Base-by-base conservation (phyloP, 768 basidiomycete genomes). In the Tylopilus cervinicoccineus region DNA sequence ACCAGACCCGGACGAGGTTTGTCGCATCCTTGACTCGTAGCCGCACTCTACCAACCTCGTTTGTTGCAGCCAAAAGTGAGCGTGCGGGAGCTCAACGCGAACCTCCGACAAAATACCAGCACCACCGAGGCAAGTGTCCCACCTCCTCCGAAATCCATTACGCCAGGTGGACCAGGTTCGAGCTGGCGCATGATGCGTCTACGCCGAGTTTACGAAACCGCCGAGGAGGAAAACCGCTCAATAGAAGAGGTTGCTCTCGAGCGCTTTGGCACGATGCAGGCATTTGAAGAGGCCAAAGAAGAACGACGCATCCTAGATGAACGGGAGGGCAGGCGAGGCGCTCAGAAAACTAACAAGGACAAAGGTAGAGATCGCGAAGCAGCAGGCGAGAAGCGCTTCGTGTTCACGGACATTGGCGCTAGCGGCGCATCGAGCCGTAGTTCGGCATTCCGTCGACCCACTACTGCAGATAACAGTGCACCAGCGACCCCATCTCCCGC, bases 141-240 rank as follows among this genome's bases (percentile, higher is more conserved):
- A 2, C 65, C 69, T 31, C 70, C 73, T 41, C 67, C 76, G 6
- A 80, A 77, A 63, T 61, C 78, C 19, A 64, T 72, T 46, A 80
- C 78, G 0, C 91, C 93, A 0, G 95, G 95, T 3, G 93, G 92
- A 2, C 88, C 93, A 5, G 95, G 95, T 11, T 92, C 91, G 3
- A 84, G 83, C 62, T 99, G 96, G 95, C 84, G 96, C 14, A 98
- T 98, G 96, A 93, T 90, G 84, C 92, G 93, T 58, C 79, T 99
- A 0, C 81, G 84, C 33, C 78, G 89, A 14, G 86, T 92, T 1
- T 94, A 91, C 61, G 95, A 98, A 64, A 79, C 88, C 3, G 92
- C 88, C 0, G 84, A 91, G 50, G 94, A 97, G 60, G 92, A 94
- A 65, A 78, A 80, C 6, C 69, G 74, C 5, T 62, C 82, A 0